A percentile compares a stretch with the other conserved stretches of the same genome.
phyloP scores from a whole-genome alignment of 306 rosid genomes.

The Casuarina equisetifolia region DNA sequence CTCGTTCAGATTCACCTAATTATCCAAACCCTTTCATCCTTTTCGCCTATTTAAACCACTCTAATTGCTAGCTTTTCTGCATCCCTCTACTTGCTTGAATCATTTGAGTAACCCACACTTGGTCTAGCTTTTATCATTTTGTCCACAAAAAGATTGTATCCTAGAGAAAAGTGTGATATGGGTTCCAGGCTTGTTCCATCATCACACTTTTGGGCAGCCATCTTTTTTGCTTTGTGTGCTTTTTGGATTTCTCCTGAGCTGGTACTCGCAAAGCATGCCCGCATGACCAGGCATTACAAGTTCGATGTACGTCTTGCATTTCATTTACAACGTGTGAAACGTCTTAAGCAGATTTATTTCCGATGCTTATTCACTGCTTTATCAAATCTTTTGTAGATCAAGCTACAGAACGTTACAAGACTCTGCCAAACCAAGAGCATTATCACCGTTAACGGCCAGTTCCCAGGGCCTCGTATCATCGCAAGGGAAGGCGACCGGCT shows the following conservation, averaged over 20 bases:
- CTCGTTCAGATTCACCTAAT: conserved; percentile 62
- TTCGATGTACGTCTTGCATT: conserved; percentile 42
- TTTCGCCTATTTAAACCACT: conserved; percentile 36
- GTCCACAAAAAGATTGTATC: conserved; percentile 6
- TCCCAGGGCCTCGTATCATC: conserved; percentile 66
- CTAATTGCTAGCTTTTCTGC: conserved; percentile 29
- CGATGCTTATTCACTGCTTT: not conserved
- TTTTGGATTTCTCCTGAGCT: conserved; percentile 37
- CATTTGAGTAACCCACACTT: not conserved
- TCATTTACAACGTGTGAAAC: conserved; percentile 1
- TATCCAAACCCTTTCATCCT: conserved; percentile 33
- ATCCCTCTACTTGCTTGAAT: conserved; percentile 20
- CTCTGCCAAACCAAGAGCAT: conserved; percentile 73
- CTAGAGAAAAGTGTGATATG: conserved; percentile 28
- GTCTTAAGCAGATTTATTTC: not conserved
- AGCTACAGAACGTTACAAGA: conserved; percentile 59
- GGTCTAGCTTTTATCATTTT: not conserved
- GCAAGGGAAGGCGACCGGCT: conserved; percentile 79
- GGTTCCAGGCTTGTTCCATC: conserved; percentile 23
- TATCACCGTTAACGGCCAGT: conserved; percentile 65
- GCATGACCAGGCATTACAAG: conserved; percentile 67
- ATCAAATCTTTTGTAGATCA: conserved; percentile 32
- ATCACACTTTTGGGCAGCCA: conserved; percentile 25
- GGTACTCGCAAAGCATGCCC: conserved; percentile 46
- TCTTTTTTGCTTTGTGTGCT: conserved; percentile 33